A percentile compares a stretch with the other conserved stretches of the same genome.
Conservation (phyloP, 495 filamentous ascomycete genomes). For the Neurospora intermedia region DNA sequence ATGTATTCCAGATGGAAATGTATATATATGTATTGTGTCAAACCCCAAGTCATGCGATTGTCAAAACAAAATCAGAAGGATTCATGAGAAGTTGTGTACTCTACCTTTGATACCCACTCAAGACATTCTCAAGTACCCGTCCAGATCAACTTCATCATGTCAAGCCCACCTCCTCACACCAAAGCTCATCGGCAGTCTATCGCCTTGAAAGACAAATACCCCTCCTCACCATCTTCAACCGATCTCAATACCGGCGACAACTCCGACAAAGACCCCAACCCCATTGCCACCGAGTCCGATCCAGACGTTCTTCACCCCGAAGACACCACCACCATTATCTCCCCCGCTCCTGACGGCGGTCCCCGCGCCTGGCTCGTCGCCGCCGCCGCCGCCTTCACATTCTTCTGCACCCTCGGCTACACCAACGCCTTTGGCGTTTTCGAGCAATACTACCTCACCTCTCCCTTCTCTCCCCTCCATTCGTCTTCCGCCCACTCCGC, state of each 20-base stretch:
- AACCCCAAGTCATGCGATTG: neutral
- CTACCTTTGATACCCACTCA: neutral
- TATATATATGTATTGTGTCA: neutral
- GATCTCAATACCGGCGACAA: neutral
- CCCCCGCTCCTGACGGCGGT: slow-evolving; percentile 17
- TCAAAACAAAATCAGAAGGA: neutral
- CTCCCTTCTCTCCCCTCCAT: neutral
- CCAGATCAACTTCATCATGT: neutral
- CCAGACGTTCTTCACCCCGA: neutral
- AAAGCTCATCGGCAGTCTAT: neutral
- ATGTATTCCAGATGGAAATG: neutral
- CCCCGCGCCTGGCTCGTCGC: slow-evolving; percentile 18
- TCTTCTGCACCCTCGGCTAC: slow-evolving; percentile 50
- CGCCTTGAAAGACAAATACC: neutral
- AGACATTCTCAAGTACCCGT: neutral
- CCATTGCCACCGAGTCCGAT: neutral
- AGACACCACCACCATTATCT: neutral
- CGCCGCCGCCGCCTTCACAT: slow-evolving; percentile 10
- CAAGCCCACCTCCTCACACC: neutral
- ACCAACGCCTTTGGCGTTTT: slow-evolving; percentile 53
- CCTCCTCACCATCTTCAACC: neutral
- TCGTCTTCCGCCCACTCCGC: slow-evolving; percentile 4
- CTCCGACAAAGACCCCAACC: neutral
- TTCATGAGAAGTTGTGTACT: neutral
- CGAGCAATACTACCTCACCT: slow-evolving; percentile 42